Evolutionary conservation across 2,329 filamentous ascomycete species (phyloP).

Genomic region (Blumeriella jaapii): DNA sequence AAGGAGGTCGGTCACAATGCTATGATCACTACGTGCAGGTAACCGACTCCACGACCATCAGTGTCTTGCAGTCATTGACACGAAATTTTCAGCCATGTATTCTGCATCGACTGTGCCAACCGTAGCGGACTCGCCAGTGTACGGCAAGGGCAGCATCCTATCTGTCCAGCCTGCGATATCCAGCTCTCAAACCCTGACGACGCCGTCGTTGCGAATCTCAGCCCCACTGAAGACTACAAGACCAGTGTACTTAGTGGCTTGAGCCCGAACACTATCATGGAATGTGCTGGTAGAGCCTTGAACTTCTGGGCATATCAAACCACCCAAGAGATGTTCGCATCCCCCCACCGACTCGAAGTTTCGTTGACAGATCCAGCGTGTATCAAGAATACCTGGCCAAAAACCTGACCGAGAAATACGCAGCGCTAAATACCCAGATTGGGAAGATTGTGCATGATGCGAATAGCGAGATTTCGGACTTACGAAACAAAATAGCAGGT

Average conservation of each 20-base stretch:
- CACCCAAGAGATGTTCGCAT: constrained; percentile 63
- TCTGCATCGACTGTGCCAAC: constrained; percentile 66
- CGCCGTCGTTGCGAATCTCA: constrained; percentile 58
- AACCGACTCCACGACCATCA: constrained; percentile 19
- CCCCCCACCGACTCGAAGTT: constrained; percentile 5
- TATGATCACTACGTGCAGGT: constrained; percentile 86
- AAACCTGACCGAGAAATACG: constrained; percentile 61
- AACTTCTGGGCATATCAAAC: constrained; percentile 83
- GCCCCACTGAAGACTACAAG: constrained; percentile 81
- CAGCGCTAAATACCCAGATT: constrained; percentile 49
- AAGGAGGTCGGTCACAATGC: constrained; percentile 56
- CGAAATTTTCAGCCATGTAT: constrained; percentile 55
- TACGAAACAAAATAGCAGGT: constrained; percentile 57
- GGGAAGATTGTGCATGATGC: constrained; percentile 66
- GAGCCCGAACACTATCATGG: constrained; percentile 71
- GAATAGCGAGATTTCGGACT: constrained; percentile 55
- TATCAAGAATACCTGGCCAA: constrained; percentile 70
- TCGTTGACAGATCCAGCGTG: constrained; percentile 36
- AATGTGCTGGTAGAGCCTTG: constrained; percentile 69
- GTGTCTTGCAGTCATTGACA: constrained; percentile 7
- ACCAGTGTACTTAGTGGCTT: constrained; percentile 75
- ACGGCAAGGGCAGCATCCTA: constrained; percentile 36
- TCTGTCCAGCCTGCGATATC: constrained; percentile 67
- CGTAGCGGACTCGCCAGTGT: constrained; percentile 45
- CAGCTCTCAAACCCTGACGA: constrained; percentile 62